Evolutionary conservation across 345 rosid genomes (phyloP).

Genomic region (Populus pruinosa): DNA sequence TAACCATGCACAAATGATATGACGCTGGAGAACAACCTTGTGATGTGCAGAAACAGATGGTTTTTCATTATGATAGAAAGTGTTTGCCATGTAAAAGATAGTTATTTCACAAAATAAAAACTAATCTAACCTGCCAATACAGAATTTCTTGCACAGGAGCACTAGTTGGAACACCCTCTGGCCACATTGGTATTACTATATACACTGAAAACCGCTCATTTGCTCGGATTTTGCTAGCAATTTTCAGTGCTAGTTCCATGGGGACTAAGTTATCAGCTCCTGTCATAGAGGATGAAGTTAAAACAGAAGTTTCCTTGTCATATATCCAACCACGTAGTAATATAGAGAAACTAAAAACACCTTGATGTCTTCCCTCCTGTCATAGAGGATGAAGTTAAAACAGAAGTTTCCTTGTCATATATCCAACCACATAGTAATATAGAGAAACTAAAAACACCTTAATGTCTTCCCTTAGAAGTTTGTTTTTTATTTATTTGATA

Average conservation of each 20-base stretch:
- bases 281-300: constrained; percentile 10
- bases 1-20: not conserved
- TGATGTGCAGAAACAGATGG: not conserved
- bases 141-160: constrained; percentile 65
- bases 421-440: not conserved
- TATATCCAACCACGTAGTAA: not conserved
- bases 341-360: not conserved
- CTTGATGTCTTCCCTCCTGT: constrained; percentile 33
- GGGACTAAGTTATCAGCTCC: constrained; percentile 72
- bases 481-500: no score
- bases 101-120: not conserved
- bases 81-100: not conserved
- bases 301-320: not conserved
- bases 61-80: not conserved
- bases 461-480: no score
- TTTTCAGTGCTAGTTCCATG: constrained; percentile 65
- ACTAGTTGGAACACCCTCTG: constrained; percentile 64
- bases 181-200: constrained; percentile 68
- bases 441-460: not conserved
- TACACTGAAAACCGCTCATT: constrained; percentile 53
- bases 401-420: not conserved
- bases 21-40: not conserved
- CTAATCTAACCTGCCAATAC: constrained; percentile 58
- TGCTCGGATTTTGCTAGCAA: constrained; percentile 50
- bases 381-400: not conserved